Evolutionary conservation across 495 filamentous ascomycete species (phyloP).

Genomic region (Penicillium daleae): DNA sequence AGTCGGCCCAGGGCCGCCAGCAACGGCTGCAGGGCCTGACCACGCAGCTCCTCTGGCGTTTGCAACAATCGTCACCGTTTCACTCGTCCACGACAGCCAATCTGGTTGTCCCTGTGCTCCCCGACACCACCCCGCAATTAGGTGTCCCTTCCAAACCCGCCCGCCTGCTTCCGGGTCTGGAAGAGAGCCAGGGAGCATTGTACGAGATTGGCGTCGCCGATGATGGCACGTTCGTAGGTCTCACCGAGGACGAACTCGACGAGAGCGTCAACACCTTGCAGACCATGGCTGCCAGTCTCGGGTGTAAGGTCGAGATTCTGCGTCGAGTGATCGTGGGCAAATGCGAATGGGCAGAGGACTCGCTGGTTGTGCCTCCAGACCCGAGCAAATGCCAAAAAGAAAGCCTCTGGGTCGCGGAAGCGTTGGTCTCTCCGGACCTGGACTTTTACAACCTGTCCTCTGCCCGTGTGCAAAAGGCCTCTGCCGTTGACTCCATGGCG

Average conservation of each 20-base stretch:
- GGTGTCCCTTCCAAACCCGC: conserved; percentile 60
- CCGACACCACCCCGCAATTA: conserved; percentile 61
- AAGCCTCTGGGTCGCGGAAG: conserved; percentile 87
- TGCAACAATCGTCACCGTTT: conserved; percentile 93
- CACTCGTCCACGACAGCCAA: conserved; percentile 74
- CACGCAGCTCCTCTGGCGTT: conserved; percentile 90
- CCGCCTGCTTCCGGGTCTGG: conserved; percentile 76
- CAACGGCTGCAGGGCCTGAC: conserved; percentile 87
- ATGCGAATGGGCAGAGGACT: conserved; percentile 72
- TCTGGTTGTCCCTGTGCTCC: conserved; percentile 72
- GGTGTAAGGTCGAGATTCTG: conserved; percentile 83
- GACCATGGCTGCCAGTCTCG: conserved; percentile 88
- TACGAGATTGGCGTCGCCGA: conserved; percentile 98
- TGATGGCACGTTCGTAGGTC: conserved; percentile 86
- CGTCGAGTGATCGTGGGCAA: conserved; percentile 84
- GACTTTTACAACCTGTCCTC: conserved; percentile 42
- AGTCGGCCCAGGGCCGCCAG: conserved; percentile 62
- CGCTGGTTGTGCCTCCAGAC: conserved; percentile 26
- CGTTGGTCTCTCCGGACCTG: conserved; percentile 68
- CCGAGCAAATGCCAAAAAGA: conserved; percentile 43
- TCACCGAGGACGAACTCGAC: conserved; percentile 89
- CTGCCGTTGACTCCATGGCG: not conserved
- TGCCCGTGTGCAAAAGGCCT: conserved; percentile 13
- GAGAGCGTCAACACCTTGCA: conserved; percentile 83
- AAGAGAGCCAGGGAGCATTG: conserved; percentile 88